Evolutionary conservation across 176 grass and related monocot species (phyloP), one percentile per base, ranked within the genome.

Genomic region (Phragmites australis): DNA sequence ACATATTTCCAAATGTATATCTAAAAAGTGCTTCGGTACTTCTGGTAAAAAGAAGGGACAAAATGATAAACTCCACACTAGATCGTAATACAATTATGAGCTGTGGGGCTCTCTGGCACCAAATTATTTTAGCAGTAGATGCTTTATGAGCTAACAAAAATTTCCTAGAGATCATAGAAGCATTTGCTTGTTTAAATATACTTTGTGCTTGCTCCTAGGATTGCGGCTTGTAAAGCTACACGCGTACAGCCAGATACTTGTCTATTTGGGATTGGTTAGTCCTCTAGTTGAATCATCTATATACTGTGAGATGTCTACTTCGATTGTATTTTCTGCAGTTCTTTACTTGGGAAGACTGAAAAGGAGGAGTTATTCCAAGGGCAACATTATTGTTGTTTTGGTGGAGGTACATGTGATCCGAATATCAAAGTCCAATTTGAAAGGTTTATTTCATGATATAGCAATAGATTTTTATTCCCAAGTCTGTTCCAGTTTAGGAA

Each of bases 171-270:
- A 84, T 70, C 62, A 45, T 37, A 75, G 34, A 76, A 65, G 65
- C 46, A 76, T 77, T 77, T 81, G 76, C 76, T 29, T 42, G 64
- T 70, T 85, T 85, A 81, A 85, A 85, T 63, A 76, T 55, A 11
- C 25, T 48, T 8, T 54, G n/a, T 85, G 77, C 77, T 63, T 81
- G 55, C 59, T 85, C 46, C 82, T 39, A 85, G 77, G 87, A 56
- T 63, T 85, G 71, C 55, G 85, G 76, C 77, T 89, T 22, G 82
- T 81, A 81, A 89, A 81, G 40, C 70, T 85, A 63, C 77, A 76
- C 48, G 47, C 56, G 82, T 85, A 81, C 71, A 47, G 64, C 15
- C 6, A 22, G 63, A 26, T 70, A 81, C 88, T 53, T 89, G 80
- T 82, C 78, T 72, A 67, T 49, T 73, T 58, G 57, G 65, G 83